Evolutionary conservation across 2,329 filamentous ascomycete genomes (phyloP), one percentile per base, ranked within the genome.

Genomic region (Penicillium sp.): DNA sequence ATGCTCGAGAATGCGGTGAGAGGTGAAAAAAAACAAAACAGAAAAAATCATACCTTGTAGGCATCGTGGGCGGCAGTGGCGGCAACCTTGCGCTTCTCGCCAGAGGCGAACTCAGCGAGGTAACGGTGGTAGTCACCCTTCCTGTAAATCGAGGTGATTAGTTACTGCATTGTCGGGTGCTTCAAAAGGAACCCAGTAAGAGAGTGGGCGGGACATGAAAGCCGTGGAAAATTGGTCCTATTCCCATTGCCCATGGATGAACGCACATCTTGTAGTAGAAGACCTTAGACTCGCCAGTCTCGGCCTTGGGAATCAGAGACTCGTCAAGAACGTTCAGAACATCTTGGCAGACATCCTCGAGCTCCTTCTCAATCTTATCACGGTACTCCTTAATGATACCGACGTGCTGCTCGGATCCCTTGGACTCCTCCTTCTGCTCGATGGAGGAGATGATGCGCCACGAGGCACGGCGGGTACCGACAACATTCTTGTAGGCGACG

Each of bases 361-460:
- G 88, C 84, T 97, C 93, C 71, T 83, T 84, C 86, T 97, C 93
- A 73, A 97, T 97, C 90, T 97, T 97, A 82, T 92, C 87, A 74
- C 93, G 93, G 85, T 97, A 97, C 63, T 96, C 92, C 77, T 90
- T 90, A 82, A 97, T 97, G 79, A 90, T 92, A 70, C 82, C 77
- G 72, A 97, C 91, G 79, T 97, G 93, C 85, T 94, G 93, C 74
- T 95, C 91, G 67, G 89, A 91, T 75, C 93, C 93, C 87, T 97
- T 97, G 76, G 92, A 94, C 83, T 97, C 93, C 84, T 97, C 93
- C 88, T 97, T 97, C 82, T 97, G 93, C 84, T 97, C 93, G 80
- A 99, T 97, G 76, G 94, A 97, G 76, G 92, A 95, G 81, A 99
- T 95, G 81, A 99, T 97, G 82, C 93, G 88, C 93, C 93, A 99